A percentile compares a stretch with the other conserved stretches of the same genome.
Evolutionary conservation across 2,329 filamentous ascomycete species (phyloP).

Genomic region (Penicillium sclerotiorum): DNA sequence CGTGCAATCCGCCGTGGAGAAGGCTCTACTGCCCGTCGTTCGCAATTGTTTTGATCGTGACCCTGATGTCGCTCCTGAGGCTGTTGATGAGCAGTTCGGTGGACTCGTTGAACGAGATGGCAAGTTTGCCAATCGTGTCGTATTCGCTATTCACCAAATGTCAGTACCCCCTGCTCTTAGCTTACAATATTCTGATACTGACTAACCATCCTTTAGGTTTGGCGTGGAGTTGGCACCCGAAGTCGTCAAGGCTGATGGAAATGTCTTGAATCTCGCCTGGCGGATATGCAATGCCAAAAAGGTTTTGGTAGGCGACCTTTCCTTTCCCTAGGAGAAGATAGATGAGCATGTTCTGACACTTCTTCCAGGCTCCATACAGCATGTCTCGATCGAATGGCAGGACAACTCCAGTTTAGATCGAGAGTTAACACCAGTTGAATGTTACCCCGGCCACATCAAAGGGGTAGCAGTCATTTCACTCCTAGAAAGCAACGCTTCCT

Average conservation of each 20-base stretch:
- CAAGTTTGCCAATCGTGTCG: slow-evolving; percentile 86
- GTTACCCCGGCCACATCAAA: no score
- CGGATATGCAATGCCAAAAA: slow-evolving; percentile 94
- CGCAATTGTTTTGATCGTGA: slow-evolving; percentile 92
- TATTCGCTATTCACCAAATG: slow-evolving; percentile 95
- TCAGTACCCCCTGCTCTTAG: slow-evolving; percentile 44
- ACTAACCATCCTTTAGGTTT: slow-evolving; percentile 55
- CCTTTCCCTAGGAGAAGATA: not conserved
- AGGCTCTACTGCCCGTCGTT: slow-evolving; percentile 76
- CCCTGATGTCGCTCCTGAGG: slow-evolving; percentile 83
- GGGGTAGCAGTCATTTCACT: not conserved
- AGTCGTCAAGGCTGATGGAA: slow-evolving; percentile 90
- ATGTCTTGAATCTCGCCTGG: slow-evolving; percentile 88
- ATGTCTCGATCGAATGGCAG: slow-evolving; percentile 68
- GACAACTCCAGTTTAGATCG: slow-evolving; percentile 56
- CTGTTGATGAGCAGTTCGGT: slow-evolving; percentile 79
- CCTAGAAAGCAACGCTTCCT: not conserved
- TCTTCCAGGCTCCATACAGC: slow-evolving; percentile 66
- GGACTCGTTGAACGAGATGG: slow-evolving; percentile 80
- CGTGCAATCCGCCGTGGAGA: slow-evolving; percentile 72
- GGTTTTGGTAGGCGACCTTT: slow-evolving; percentile 75
- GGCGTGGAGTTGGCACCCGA: slow-evolving; percentile 93
- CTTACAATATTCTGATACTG: slow-evolving; percentile 7
- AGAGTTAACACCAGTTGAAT: slow-evolving; percentile 19
- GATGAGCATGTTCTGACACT: not conserved